These are phyloP conservation scores for Solanum ossicruentum DNA, from an alignment of 257 asterid species.

Conservation along the genomic window DNA sequence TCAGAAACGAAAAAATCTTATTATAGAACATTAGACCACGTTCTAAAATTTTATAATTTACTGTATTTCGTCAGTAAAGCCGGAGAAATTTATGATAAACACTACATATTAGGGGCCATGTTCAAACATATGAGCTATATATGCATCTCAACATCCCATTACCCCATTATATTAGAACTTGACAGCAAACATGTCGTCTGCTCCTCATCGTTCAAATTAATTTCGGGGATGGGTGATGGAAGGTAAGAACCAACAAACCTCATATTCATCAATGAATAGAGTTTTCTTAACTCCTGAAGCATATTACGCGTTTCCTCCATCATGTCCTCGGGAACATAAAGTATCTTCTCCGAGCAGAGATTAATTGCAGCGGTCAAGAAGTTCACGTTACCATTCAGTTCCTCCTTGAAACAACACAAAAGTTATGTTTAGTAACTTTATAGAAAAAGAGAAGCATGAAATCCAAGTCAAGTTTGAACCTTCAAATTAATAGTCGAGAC, in stretches of 20 bases:
- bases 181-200: background rate
- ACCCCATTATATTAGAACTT: background rate
- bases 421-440: background rate
- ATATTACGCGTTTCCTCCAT: background rate
- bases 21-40: background rate
- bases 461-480: slow-evolving; percentile 10
- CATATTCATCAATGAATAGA: background rate
- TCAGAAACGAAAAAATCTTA: background rate
- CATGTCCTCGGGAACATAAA: slow-evolving; percentile 1
- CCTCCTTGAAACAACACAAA: background rate
- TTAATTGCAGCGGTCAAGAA: background rate
- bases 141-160: too few species aligned
- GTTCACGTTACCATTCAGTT: background rate
- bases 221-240: too few species aligned
- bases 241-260: slow-evolving; percentile 1
- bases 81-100: background rate
- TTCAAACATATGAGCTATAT: too few species aligned
- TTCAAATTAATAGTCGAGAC: background rate
- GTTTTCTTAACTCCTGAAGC: slow-evolving; percentile 12
- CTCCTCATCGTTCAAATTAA: background rate
- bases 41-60: background rate
- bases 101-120: too few species aligned
- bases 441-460: background rate
- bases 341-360: background rate
- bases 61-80: background rate